Percentiles rank a stretch among this genome's conserved stretches.
Evolutionary conservation across 768 basidiomycete genomes (phyloP).

Genomic region (Rhodosporidiobolus odoratus): DNA sequence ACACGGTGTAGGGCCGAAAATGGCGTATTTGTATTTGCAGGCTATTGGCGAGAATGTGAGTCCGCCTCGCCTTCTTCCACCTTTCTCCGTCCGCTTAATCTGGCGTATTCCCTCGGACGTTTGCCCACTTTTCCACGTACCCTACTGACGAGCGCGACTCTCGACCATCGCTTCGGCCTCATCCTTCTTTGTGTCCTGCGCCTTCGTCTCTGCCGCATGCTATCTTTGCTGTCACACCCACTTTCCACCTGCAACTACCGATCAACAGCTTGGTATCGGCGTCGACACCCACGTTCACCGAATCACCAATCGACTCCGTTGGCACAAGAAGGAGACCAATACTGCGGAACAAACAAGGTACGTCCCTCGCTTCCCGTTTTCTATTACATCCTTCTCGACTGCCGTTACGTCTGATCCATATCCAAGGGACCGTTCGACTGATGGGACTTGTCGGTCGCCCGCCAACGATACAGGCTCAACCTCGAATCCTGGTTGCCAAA

Average conservation of each 20-base stretch:
- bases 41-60: constrained; percentile 31
- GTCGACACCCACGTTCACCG: constrained; percentile 91
- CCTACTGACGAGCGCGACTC: too few species aligned
- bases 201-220: neutral
- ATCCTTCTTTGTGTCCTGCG: neutral
- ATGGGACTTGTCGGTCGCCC: neutral
- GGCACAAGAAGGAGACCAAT: constrained; percentile 81
- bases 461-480: constrained; percentile 32
- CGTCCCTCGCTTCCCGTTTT: neutral
- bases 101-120: neutral
- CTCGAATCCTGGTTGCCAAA: constrained; percentile 42
- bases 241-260: neutral
- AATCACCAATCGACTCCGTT: constrained; percentile 85
- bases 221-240: neutral
- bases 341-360: constrained; percentile 83
- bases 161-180: too few species aligned
- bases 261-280: constrained; percentile 63
- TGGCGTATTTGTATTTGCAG: constrained; percentile 62
- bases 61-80: neutral
- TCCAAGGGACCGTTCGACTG: too few species aligned
- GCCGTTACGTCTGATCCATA: neutral
- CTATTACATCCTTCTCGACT: neutral
- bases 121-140: neutral
- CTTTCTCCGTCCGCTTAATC: neutral
- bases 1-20: constrained; percentile 91